Percentiles rank a stretch among this genome's conserved stretches.
Conservation (phyloP, 148 eudicot genomes). For the Cornus kousa region DNA sequence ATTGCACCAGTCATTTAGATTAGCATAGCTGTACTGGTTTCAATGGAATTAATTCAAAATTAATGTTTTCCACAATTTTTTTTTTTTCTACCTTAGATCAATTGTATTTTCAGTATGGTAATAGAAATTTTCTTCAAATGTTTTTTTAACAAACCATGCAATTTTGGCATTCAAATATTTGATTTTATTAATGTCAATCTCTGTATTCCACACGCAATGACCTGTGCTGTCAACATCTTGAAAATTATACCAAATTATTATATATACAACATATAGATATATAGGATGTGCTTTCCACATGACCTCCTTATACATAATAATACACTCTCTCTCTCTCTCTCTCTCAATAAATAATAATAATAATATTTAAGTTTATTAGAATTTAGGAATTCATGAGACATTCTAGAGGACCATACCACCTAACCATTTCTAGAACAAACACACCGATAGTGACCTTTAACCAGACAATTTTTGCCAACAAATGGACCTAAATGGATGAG, state of each 20-base stretch:
- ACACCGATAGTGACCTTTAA: conserved; percentile 1
- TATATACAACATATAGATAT: too few relatives aligned
- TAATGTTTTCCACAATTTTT: background rate
- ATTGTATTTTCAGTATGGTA: too few relatives aligned
- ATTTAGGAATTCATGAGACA: background rate
- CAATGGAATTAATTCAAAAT: background rate
- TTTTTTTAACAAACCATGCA: background rate
- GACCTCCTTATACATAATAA: background rate
- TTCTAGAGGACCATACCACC: background rate
- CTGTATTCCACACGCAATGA: conserved; percentile 4
- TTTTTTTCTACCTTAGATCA: too few relatives aligned
- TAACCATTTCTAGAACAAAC: background rate
- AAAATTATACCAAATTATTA: background rate
- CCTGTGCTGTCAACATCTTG: conserved; percentile 2
- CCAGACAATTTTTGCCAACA: conserved; percentile 3
- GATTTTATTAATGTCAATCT: background rate
- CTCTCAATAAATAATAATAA: too few relatives aligned
- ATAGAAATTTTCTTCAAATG: too few relatives aligned
- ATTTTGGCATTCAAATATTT: background rate
- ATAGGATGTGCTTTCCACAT: background rate
- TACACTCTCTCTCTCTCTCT: background rate
- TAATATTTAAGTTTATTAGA: background rate
- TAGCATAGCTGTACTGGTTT: too few relatives aligned
- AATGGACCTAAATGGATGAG: background rate
- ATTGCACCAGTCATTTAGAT: background rate